Conservation (phyloP, 306 rosid species). For the Adenanthera pavonina region DNA sequence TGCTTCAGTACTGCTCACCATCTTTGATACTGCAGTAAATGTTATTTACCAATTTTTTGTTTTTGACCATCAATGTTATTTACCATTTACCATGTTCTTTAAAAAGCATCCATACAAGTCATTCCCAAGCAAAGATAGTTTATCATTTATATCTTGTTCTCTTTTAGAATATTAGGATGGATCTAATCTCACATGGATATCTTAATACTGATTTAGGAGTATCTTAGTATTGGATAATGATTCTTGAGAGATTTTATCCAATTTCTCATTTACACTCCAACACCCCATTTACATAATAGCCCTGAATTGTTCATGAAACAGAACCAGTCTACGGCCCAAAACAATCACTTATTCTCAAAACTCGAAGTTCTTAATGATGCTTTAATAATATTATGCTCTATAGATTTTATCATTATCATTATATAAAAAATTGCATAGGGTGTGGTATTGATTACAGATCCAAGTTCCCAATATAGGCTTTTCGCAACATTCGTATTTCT, state of each 20-base stretch:
- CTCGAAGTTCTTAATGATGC: background rate
- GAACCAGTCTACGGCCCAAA: background rate
- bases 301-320: background rate
- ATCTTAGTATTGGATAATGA: background rate
- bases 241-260: background rate
- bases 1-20: background rate
- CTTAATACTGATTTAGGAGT: background rate
- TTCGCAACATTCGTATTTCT: background rate
- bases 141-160: background rate
- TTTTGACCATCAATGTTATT: too few relatives aligned
- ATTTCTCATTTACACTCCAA: background rate
- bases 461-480: background rate
- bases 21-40: background rate
- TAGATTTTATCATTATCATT: too few relatives aligned
- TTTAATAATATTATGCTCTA: background rate
- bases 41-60: background rate
- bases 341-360: background rate
- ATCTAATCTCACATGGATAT: background rate
- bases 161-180: too few relatives aligned
- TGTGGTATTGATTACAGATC: background rate
- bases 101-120: background rate
- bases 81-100: background rate
- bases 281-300: background rate
- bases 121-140: background rate
- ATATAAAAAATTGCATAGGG: too few relatives aligned